Conservation (phyloP, 805 yeast species). For the Saccharomyces jurei region DNA sequence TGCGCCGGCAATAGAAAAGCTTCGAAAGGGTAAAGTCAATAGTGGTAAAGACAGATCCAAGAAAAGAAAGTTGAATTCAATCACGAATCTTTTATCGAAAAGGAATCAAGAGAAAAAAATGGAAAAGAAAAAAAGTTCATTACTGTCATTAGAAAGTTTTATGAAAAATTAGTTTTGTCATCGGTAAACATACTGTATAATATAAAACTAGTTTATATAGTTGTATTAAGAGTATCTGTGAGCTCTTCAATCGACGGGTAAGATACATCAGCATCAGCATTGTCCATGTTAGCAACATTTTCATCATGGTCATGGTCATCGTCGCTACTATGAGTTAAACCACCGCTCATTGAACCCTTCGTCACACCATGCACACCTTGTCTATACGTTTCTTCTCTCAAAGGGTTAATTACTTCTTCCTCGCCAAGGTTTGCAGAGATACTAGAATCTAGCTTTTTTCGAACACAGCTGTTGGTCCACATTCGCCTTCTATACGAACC, state of each 20-base stretch:
- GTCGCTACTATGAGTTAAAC: not conserved
- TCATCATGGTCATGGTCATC: not conserved
- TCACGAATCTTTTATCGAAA: constrained; percentile 35
- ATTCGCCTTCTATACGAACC: constrained; percentile 51
- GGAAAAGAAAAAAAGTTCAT: constrained; percentile 24
- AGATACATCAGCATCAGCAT: not conserved
- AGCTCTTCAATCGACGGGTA: not conserved
- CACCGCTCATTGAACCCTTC: constrained; percentile 21
- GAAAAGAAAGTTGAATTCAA: constrained; percentile 39
- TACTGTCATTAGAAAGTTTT: constrained; percentile 44
- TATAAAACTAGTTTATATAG: not conserved
- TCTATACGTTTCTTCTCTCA: constrained; percentile 8
- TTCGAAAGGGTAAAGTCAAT: constrained; percentile 8
- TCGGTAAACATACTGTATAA: not conserved
- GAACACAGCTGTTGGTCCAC: constrained; percentile 45
- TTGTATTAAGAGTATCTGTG: constrained; percentile 6
- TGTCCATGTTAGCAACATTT: not conserved
- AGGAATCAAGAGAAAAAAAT: constrained; percentile 35
- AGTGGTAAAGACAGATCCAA: constrained; percentile 36
- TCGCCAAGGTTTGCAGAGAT: not conserved
- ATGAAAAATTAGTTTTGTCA: constrained; percentile 27
- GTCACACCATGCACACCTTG: constrained; percentile 17
- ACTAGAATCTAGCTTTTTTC: constrained; percentile 11
- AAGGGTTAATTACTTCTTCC: constrained; percentile 17
- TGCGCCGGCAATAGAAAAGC: not conserved